Evolutionary conservation across 2,329 filamentous ascomycete species (phyloP).

Genomic region (Ceratocystis lukuohia): DNA sequence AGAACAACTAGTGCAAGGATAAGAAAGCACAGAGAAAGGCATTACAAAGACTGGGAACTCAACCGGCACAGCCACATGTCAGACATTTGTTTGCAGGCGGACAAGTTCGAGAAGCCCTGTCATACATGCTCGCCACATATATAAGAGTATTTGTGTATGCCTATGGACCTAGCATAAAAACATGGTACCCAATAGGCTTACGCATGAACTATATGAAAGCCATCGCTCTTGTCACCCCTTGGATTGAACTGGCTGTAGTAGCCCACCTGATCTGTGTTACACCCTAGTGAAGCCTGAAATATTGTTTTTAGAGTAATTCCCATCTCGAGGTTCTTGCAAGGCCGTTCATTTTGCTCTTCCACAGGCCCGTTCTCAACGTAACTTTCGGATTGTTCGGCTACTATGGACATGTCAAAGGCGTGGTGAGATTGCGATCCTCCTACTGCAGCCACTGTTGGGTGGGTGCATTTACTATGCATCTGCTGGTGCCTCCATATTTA

Average conservation of each 20-base stretch:
- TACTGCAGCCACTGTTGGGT: not conserved
- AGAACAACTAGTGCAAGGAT: not conserved
- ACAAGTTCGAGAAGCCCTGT: not conserved
- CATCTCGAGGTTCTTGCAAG: not conserved
- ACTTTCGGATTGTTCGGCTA: too few species aligned
- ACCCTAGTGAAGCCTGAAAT: not conserved
- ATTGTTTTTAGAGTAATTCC: not conserved
- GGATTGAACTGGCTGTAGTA: not conserved
- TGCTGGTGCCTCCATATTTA: not conserved
- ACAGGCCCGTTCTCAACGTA: not conserved
- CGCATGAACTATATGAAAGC: slow-evolving; percentile 14
- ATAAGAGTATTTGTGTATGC: not conserved
- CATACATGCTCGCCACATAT: too few species aligned
- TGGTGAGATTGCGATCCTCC: not conserved
- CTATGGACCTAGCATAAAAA: not conserved
- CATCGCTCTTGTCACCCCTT: not conserved
- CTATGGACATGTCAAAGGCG: not conserved
- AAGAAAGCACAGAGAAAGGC: not conserved
- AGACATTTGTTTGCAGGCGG: not conserved
- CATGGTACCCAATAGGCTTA: not conserved
- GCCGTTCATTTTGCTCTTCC: not conserved
- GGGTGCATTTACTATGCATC: not conserved
- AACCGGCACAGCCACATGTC: not conserved
- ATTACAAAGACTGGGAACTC: not conserved
- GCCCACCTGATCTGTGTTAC: not conserved